These are phyloP conservation scores for Colletotrichum sp. DNA, from an alignment of 2,329 filamentous ascomycete genomes.

Conservation along the genomic window DNA sequence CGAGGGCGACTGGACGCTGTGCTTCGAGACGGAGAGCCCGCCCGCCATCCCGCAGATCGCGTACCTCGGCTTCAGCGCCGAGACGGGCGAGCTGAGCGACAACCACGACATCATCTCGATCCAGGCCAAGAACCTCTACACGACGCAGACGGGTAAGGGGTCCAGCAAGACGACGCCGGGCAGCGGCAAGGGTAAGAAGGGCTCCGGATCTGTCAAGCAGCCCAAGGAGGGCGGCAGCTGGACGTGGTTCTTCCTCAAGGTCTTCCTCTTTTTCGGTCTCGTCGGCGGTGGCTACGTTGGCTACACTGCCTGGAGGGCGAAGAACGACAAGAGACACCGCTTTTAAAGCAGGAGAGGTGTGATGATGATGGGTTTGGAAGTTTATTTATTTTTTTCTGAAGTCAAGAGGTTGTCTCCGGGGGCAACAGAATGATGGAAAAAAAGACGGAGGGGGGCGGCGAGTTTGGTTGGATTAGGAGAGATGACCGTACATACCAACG, in stretches of 20 bases:
- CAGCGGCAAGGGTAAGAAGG: slow-evolving; percentile 25
- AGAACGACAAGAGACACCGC: slow-evolving; percentile 62
- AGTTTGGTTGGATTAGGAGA: not conserved
- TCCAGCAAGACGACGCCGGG: slow-evolving; percentile 33
- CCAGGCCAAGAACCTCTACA: slow-evolving; percentile 87
- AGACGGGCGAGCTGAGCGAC: slow-evolving; percentile 95
- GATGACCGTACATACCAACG: slow-evolving; percentile 15
- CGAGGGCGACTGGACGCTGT: slow-evolving; percentile 85
- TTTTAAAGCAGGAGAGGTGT: slow-evolving; percentile 45
- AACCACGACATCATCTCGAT: slow-evolving; percentile 97
- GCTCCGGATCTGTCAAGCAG: slow-evolving; percentile 41
- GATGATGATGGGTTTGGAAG: not conserved
- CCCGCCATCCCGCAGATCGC: slow-evolving; percentile 80
- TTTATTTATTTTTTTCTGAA: not conserved
- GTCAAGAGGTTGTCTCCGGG: not conserved
- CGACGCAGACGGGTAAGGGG: slow-evolving; percentile 44
- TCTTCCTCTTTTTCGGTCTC: slow-evolving; percentile 74
- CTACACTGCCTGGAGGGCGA: slow-evolving; percentile 81
- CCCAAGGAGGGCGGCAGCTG: slow-evolving; percentile 55
- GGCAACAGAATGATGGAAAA: not conserved
- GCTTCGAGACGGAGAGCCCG: slow-evolving; percentile 77
- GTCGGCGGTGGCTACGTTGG: slow-evolving; percentile 81
- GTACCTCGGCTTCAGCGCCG: slow-evolving; percentile 80
- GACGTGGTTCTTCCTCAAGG: slow-evolving; percentile 77
- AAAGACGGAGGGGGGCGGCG: not conserved